Evolutionary conservation across 306 rosid species (phyloP), one percentile per base, ranked within the genome.

Genomic region (Amphicarpaea edgeworthii): DNA sequence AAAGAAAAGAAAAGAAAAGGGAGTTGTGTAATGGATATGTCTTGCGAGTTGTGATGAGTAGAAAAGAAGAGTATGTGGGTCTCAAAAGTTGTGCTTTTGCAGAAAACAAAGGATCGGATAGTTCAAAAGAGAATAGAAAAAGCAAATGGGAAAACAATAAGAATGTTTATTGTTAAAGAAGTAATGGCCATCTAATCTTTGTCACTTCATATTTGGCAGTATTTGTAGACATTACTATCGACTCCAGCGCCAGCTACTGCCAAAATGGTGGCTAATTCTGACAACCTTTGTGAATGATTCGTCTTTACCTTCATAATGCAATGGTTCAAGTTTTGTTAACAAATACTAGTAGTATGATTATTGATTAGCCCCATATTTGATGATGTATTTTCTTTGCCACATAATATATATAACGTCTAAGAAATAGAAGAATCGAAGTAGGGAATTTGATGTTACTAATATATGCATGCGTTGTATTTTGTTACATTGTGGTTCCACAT

Each of bases 121-220:
- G 24, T 67, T 67, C 45, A 47, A 67, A 81, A 54, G 68, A 66
- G 76, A 57, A 60, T 7, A 4, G 70, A 45, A 82, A 86, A 88
- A 83, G 87, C 76, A 80, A 75, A 82, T 82, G 83, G 59, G 83
- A 86, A 86, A 82, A 77, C 83, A 82, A 77, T 37, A 64, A 77
- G 83, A 88, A 83, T 83, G 84, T 40, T 66, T 19, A 8, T 37
- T 37, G 47, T 34, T 50, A 79, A 24, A 43, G 19, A 54, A 60
- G 51, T 41, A 75, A 72, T 30, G 70, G 21, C 47, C 57, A 46
- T 34, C n/a, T n/a, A n/a, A n/a, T n/a, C 32, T 32, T 37, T 3
- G 17, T 45, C 75, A 62, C 62, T 47, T 49, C 73, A 59, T 26
- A 80, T 77, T 68, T 83, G 66, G 47, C 80, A 58, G 38, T 45